These are phyloP conservation scores for Staphylotrichum longicolle DNA, from an alignment of 495 filamentous ascomycete genomes.

Conservation along the genomic window DNA sequence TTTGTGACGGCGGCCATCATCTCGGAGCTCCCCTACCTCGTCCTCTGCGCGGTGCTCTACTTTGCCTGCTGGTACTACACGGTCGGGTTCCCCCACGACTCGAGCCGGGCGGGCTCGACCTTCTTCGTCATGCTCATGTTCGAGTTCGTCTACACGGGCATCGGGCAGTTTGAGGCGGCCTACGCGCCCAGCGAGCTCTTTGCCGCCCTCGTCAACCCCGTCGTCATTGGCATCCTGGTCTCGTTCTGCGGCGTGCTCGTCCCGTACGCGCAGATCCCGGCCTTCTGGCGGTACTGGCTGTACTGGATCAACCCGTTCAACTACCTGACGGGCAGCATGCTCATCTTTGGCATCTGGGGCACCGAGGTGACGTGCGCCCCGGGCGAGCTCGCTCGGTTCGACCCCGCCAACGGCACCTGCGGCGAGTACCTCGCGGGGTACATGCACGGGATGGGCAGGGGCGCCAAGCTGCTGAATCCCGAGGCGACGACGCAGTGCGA, in stretches of 20 bases:
- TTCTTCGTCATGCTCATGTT: slow-evolving; percentile 50
- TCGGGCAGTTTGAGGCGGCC: slow-evolving; percentile 45
- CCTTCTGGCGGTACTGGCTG: slow-evolving; percentile 48
- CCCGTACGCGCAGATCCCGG: slow-evolving; percentile 49
- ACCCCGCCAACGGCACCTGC: slow-evolving; percentile 31
- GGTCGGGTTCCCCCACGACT: slow-evolving; percentile 46
- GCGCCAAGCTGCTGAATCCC: slow-evolving; percentile 42
- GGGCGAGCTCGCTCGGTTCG: slow-evolving; percentile 28
- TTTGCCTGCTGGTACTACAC: slow-evolving; percentile 62
- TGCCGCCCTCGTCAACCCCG: slow-evolving; percentile 51
- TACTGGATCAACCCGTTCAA: slow-evolving; percentile 59
- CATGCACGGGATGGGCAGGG: slow-evolving; percentile 28
- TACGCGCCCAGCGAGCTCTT: slow-evolving; percentile 56
- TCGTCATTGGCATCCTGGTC: slow-evolving; percentile 51
- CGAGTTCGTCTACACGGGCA: slow-evolving; percentile 48
- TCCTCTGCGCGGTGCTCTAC: slow-evolving; percentile 56
- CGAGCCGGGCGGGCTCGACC: slow-evolving; percentile 43
- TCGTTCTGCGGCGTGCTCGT: slow-evolving; percentile 57
- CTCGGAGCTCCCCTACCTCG: slow-evolving; percentile 58
- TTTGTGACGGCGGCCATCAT: slow-evolving; percentile 52
- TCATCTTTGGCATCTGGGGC: slow-evolving; percentile 28
- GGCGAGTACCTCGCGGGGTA: slow-evolving; percentile 31
- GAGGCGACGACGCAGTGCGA: slow-evolving; percentile 48
- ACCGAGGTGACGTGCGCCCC: slow-evolving; percentile 19
- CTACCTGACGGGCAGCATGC: slow-evolving; percentile 50